Evolutionary conservation across 495 filamentous ascomycete species (phyloP).

Genomic region (Neurospora sp.): DNA sequence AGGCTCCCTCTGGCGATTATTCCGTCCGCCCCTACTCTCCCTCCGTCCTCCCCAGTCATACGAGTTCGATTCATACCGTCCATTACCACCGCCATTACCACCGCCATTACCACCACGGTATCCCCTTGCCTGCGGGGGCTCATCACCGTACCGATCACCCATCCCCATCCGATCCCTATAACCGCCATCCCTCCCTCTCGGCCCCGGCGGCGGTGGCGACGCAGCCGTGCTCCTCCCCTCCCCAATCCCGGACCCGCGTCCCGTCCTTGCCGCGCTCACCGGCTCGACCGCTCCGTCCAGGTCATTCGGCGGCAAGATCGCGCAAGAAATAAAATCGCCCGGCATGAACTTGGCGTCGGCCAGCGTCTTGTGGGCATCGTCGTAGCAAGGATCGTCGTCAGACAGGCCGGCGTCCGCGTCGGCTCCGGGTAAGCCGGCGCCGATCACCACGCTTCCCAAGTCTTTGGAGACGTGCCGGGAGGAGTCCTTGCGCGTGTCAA

Average conservation of each 20-base stretch:
- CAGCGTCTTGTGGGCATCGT: conserved; percentile 54
- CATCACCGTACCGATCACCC: not conserved
- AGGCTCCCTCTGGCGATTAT: not conserved
- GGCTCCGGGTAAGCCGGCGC: conserved; percentile 30
- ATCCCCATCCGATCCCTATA: not conserved
- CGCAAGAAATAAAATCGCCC: conserved; percentile 78
- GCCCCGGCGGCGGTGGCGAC: conserved; percentile 23
- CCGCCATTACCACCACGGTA: not conserved
- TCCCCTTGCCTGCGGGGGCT: not conserved
- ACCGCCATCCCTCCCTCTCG: conserved; percentile 8
- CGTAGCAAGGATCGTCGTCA: not conserved
- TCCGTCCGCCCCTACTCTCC: conserved; percentile 15
- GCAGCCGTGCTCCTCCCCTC: conserved; percentile 29
- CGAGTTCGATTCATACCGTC: not conserved
- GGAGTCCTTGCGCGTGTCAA: conserved; percentile 54
- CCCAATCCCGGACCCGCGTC: conserved; percentile 27
- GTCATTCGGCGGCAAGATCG: conserved; percentile 60
- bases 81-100: not conserved
- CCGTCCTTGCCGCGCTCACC: conserved; percentile 27
- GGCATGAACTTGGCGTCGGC: conserved; percentile 70
- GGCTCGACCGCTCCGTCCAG: conserved; percentile 64
- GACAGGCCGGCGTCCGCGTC: not conserved
- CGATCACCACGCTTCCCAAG: conserved; percentile 73
- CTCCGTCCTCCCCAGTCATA: not conserved
- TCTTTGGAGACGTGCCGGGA: conserved; percentile 63